Evolutionary conservation across 371 early-diverging fungal genomes (phyloP), one percentile per base, ranked within the genome.

Genomic region (Syncephalastrum sp.): DNA sequence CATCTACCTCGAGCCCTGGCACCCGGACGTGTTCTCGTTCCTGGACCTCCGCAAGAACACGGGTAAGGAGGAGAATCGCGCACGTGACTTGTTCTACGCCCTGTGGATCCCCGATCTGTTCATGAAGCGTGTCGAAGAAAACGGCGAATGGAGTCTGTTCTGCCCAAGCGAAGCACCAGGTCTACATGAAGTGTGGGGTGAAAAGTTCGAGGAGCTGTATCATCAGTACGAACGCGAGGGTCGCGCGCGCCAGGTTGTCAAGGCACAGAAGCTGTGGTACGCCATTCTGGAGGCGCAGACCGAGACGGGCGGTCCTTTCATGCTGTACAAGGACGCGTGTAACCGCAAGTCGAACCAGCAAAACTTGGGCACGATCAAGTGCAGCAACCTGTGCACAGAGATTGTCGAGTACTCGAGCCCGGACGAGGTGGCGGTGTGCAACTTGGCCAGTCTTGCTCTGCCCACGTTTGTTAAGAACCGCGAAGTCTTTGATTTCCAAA

Each of bases 41-140:
- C 74, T 99, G 55, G 99, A 99, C 56, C 75, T 99, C 62, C 90
- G 93, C 75, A 99, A 99, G 85, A 99, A 99, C 85, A 93, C 94
- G 52, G 99, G 99, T 60, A 95, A 93, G 69, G 99, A 99, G 61
- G 99, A 99, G 77, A 75, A 81, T 57, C 89, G 99, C 47, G 98
- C 99, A 4, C 93, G 99, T 55, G 99, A 99, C 74, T 72, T 99
- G 42, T 99, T 99, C 75, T 92, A 91, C 66, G 99, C 95, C 0
- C 81, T 99, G 54, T 99, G 99, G 99, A 91, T 99, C 23, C 94
- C 97, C n/a, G 99, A 99, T 75, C 77, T 99, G 60, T 99, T 99
- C 71, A 99, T 99, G 99, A 77, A 93, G 72, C 89, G 99, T 61
- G 99, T 99, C 15, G 93, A 97, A 64, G 82, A 84, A 17, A 91